Conservation (phyloP, 2,329 filamentous ascomycete genomes). For the Epicoccum nigrum region DNA sequence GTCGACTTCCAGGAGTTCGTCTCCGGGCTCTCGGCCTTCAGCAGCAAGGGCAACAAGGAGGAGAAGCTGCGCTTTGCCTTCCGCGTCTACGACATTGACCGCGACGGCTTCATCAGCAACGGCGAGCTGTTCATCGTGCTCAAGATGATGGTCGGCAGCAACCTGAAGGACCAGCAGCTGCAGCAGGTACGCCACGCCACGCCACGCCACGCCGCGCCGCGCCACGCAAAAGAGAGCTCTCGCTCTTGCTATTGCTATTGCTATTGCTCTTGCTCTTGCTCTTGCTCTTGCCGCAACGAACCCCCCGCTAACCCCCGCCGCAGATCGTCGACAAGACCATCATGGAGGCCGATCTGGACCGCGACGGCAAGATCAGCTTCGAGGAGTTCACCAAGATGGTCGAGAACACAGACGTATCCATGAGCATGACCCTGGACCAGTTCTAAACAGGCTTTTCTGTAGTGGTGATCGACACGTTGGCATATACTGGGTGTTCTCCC, state of each 20-base stretch:
- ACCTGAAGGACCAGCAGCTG: constrained; percentile 97
- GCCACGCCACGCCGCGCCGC: too few relatives aligned
- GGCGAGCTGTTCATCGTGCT: constrained; percentile 98
- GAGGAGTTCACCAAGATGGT: constrained; percentile 99
- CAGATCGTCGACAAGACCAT: constrained; percentile 99
- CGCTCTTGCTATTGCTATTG: too few relatives aligned
- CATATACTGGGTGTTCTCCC: constrained; percentile 23
- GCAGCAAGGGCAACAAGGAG: constrained; percentile 97
- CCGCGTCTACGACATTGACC: constrained; percentile 99
- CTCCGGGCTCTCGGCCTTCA: constrained; percentile 91
- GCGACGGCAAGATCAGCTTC: constrained; percentile 97
- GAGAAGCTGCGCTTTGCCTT: constrained; percentile 98
- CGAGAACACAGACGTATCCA: constrained; percentile 80
- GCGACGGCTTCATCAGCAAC: constrained; percentile 98
- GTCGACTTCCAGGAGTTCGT: constrained; percentile 99
- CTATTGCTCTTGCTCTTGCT: too few relatives aligned
- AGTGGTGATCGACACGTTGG: constrained; percentile 15
- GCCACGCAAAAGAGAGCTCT: too few relatives aligned
- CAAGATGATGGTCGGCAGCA: constrained; percentile 99
- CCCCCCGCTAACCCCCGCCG: not conserved
- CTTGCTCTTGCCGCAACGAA: not conserved
- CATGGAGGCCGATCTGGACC: constrained; percentile 97
- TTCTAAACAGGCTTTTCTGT: constrained; percentile 32
- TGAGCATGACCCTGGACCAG: constrained; percentile 72
- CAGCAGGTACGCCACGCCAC: constrained; percentile 75